Conservation (phyloP, 2,329 filamentous ascomycete genomes). For the Simplicillium aogashimaense region DNA sequence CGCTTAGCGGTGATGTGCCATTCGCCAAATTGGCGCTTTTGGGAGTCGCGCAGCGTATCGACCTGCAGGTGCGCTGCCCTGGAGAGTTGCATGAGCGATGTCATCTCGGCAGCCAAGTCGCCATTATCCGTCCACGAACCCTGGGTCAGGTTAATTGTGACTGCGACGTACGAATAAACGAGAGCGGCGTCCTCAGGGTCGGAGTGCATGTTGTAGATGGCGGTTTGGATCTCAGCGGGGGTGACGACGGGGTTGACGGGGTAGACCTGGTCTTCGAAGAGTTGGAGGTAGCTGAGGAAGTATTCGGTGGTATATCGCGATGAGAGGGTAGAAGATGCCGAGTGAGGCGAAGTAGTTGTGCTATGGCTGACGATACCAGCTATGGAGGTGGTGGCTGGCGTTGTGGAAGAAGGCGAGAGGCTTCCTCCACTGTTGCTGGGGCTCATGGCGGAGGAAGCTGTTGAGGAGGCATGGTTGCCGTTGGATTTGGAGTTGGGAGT, state of each 20-base stretch:
- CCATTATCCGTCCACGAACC: conserved; percentile 17
- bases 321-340: neutral
- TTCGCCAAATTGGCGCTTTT: conserved; percentile 25
- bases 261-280: conserved; percentile 25
- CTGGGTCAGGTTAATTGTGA: conserved; percentile 24
- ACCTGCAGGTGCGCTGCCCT: conserved; percentile 15
- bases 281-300: conserved; percentile 20
- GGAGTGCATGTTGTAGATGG: conserved; percentile 21
- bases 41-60: conserved; percentile 20
- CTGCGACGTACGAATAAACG: conserved; percentile 23
- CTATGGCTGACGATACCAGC: conserved; percentile 14
- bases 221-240: conserved; percentile 17
- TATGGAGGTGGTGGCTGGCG: conserved; percentile 13
- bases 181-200: conserved; percentile 23
- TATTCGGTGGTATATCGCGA: conserved; percentile 18
- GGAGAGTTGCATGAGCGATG: conserved; percentile 6
- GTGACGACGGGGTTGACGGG: conserved; percentile 25
- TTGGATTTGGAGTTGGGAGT: conserved; percentile 2
- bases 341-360: conserved; percentile 2
- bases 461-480: neutral
- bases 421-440: conserved; percentile 3
- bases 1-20: conserved; percentile 30
- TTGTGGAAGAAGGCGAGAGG: conserved; percentile 7
- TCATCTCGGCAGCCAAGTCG: conserved; percentile 19
- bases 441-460: neutral